These are phyloP conservation scores for Lanmaoa rubissima DNA, from an alignment of 768 basidiomycete species.

Conservation along the genomic window DNA sequence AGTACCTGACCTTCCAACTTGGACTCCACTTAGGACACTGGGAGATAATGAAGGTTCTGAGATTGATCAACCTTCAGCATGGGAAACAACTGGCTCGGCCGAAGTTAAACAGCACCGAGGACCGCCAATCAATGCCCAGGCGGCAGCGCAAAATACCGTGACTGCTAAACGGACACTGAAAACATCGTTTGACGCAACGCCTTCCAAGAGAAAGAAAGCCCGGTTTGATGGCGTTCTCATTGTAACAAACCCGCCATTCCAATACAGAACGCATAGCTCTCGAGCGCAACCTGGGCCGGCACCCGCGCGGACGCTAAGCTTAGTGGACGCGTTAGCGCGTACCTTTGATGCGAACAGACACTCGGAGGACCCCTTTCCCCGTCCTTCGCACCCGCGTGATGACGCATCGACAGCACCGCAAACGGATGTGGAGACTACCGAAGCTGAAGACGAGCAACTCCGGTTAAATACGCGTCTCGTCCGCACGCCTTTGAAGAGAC, in stretches of 20 bases:
- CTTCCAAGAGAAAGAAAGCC: slow-evolving; percentile 12
- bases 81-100: background rate
- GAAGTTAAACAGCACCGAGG: background rate
- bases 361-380: background rate
- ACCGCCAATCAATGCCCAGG: background rate
- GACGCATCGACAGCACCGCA: slow-evolving; percentile 7
- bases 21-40: slow-evolving; percentile 15
- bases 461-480: slow-evolving; percentile 14
- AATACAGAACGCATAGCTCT: background rate
- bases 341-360: slow-evolving; percentile 30
- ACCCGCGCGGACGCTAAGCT: background rate
- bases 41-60: slow-evolving; percentile 1
- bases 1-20: slow-evolving; percentile 22
- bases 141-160: background rate
- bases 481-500: slow-evolving; percentile 5
- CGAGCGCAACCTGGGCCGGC: background rate
- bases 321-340: slow-evolving; percentile 25
- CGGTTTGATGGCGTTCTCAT: slow-evolving; percentile 28
- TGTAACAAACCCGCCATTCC: slow-evolving; percentile 1
- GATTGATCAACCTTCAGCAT: slow-evolving; percentile 6
- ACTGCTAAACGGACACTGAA: background rate
- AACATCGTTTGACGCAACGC: background rate
- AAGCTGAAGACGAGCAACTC: slow-evolving; percentile 20
- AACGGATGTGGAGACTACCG: slow-evolving; percentile 24
- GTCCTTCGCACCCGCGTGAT: background rate